phyloP scores from a whole-genome alignment of 2,329 filamentous ascomycete genomes.

The Aureobasidium sp. region DNA sequence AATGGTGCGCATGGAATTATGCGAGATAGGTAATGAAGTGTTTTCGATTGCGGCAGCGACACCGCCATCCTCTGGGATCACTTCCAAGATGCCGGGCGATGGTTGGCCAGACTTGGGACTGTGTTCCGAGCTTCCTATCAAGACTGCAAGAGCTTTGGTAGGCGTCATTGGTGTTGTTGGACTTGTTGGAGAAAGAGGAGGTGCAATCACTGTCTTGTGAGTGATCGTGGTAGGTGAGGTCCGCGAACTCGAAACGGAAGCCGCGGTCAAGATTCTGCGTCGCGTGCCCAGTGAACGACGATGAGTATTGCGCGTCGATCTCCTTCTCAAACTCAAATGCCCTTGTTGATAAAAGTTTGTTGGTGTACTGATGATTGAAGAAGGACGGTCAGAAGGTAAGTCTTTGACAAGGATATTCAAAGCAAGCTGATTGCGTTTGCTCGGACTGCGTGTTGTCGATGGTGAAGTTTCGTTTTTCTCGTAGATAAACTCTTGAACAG shows the following conservation, averaged over 20 bases:
- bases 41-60: too few species aligned
- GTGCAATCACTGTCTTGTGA: background rate
- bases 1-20: background rate
- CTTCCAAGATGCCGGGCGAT: conserved; percentile 11
- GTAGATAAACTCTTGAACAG: conserved; percentile 13
- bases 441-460: background rate
- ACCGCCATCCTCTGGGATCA: background rate
- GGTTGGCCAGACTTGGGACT: background rate
- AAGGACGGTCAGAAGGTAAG: background rate
- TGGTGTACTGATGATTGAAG: conserved; percentile 3
- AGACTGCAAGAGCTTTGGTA: background rate
- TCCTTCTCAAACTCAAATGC: background rate
- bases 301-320: background rate
- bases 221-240: background rate
- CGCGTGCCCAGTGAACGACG: background rate
- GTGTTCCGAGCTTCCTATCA: conserved; percentile 10
- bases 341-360: conserved; percentile 11
- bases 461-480: background rate
- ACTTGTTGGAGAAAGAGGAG: background rate
- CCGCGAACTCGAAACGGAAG: background rate
- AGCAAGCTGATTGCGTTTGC: conserved; percentile 8
- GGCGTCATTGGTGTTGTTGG: background rate
- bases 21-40: background rate
- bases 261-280: background rate
- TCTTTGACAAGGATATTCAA: conserved; percentile 12